Evolutionary conservation across 2,329 filamentous ascomycete species (phyloP), one percentile per base, ranked within the genome.

Genomic region (Neonectria ditissima): DNA sequence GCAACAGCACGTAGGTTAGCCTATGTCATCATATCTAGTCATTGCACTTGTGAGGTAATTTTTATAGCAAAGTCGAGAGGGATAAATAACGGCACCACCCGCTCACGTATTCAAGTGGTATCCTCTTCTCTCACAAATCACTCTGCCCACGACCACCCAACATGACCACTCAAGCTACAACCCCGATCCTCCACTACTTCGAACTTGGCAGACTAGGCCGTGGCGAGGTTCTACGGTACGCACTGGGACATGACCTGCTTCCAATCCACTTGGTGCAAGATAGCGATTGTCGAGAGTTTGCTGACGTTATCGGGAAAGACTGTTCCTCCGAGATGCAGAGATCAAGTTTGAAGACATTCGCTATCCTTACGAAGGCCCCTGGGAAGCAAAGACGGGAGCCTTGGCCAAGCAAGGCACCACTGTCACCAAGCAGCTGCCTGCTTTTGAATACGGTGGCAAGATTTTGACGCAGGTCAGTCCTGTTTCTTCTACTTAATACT

Each of bases 371-470:
- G 62, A 64, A 1, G 58, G 65, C 3, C 61, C 61, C 5, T 65
- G 62, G 68, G 32, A 58, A 1, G 57, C 59, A 16, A 69, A 63
- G 4, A 76, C 73, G 37, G 62, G 74, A 13, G 69, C 70, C 48
- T 65, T 80, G 6, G 62, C 75, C 37, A 28, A 74, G 11, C 32
- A 75, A 8, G 73, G 70, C 2, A 57, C 74, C 2, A 69, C 68
- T 4, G 65, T 66, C 28, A 80, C 78, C 6, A 77, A 77, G 8
- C 69, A 70, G 24, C 54, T 81, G 10, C 79, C 79, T 5, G 72
- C 72, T 0, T 65, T 81, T 4, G 75, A 79, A 52, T 80, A 79
- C 59, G 73, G 79, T 30, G 78, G 76, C 3, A 48, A 66, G 6
- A 62, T 74, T 5, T 61, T 80, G 10, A 67, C 56, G 16, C 69